A percentile compares a stretch with the other conserved stretches of the same genome.
Evolutionary conservation across 805 yeast species (phyloP).

Genomic region (Pichia paraexigua): DNA sequence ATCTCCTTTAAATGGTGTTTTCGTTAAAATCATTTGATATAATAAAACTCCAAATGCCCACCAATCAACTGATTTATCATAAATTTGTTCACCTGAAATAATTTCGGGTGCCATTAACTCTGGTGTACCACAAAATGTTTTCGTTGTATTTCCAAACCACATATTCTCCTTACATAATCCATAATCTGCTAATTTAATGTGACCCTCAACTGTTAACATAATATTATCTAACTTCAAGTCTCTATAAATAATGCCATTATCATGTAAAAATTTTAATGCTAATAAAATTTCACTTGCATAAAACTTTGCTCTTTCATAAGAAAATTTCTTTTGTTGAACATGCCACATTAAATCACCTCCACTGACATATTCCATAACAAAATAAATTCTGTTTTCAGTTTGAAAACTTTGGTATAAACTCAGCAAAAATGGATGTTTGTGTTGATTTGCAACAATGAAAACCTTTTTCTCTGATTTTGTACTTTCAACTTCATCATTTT

Average conservation of each 20-base stretch:
- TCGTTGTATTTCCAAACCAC: constrained; percentile 64
- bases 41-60: constrained; percentile 98
- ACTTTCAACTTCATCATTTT: constrained; percentile 93
- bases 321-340: constrained; percentile 84
- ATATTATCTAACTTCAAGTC: constrained; percentile 95
- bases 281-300: constrained; percentile 94
- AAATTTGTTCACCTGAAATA: constrained; percentile 73
- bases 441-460: constrained; percentile 63
- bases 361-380: constrained; percentile 95
- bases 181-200: constrained; percentile 93
- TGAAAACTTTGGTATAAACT: constrained; percentile 94
- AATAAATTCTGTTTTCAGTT: constrained; percentile 93
- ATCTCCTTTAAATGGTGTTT: constrained; percentile 96
- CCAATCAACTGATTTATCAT: constrained; percentile 96
- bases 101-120: constrained; percentile 99
- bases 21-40: constrained; percentile 93
- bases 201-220: constrained; percentile 81
- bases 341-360: constrained; percentile 99
- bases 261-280: constrained; percentile 89
- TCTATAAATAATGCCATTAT: constrained; percentile 91
- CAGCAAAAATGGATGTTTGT: constrained; percentile 86
- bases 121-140: constrained; percentile 98
- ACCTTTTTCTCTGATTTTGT: constrained; percentile 93
- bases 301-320: constrained; percentile 88
- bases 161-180: constrained; percentile 89